Conservation (phyloP, 2,329 filamentous ascomycete genomes). For the Pseudogymnoascus sp. region DNA sequence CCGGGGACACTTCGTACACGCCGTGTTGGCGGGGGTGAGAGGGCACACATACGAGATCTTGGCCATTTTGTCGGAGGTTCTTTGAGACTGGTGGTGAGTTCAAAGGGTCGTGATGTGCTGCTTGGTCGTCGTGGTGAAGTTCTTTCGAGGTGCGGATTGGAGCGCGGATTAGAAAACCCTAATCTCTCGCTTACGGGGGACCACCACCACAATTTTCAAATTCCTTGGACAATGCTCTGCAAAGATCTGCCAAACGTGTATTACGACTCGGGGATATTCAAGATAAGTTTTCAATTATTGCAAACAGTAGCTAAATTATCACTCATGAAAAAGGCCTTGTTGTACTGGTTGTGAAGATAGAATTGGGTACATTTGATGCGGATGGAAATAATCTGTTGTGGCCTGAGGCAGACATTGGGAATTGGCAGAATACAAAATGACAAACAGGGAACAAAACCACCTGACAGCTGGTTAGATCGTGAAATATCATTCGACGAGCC, state of each 20-base stretch:
- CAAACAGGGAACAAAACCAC: background rate
- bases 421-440: background rate
- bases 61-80: slow-evolving; percentile 48
- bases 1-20: background rate
- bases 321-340: background rate
- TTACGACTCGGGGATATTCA: background rate
- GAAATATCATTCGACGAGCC: background rate
- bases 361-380: slow-evolving; percentile 6
- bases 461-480: background rate
- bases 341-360: background rate
- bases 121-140: slow-evolving; percentile 16
- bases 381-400: background rate
- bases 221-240: background rate
- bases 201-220: slow-evolving; percentile 12
- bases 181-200: slow-evolving; percentile 24
- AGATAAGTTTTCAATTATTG: background rate
- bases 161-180: slow-evolving; percentile 19
- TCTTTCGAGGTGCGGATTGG: slow-evolving; percentile 15
- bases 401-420: background rate
- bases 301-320: background rate
- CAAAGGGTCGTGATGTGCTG: slow-evolving; percentile 23
- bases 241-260: background rate
- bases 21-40: slow-evolving; percentile 13
- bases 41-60: slow-evolving; percentile 49
- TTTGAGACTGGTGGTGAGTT: slow-evolving; percentile 20